Base-by-base conservation (phyloP, 805 yeast species). In the Ogataea methanolica region DNA sequence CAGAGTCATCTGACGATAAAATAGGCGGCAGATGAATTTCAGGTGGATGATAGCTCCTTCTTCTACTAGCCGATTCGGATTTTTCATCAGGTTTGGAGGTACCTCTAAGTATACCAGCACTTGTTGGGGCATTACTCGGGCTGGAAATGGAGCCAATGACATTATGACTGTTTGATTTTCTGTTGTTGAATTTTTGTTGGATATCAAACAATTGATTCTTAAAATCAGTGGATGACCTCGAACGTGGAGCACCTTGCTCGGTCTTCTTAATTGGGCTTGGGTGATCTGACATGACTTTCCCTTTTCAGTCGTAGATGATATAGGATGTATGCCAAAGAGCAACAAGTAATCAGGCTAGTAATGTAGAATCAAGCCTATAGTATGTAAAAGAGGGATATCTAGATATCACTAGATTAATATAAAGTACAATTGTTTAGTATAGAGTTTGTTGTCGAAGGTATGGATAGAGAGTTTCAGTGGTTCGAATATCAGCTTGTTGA, bases 201-300 rank as follows among this genome's bases (percentile, higher is more conserved):
- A 74, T 62, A 45, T 73, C 76, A 21, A 68, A 66, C 9, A 74
- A 59, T 56, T 74, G 78, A 29, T 65, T 58, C 53, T 69, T 70
- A 52, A 72, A 60, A 42, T 70, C 72, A 36, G 62, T 54, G 12
- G 70, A 56, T 5, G 69, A 53, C 16, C 33, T 3, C 14, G 6
- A 36, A 6, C 15, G 33, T 38, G 21, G 16, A 5, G 39, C 17
- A 16, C 11, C 39, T 36, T 36, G 15, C 9, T 12, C 31, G 31
- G 31, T 26, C 31, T 26, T 26, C 40, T 33, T 7, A 33, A 33
- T 33, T 33, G n/a, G 36, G 15, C 17, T 33, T 33, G 36, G 15
- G 9, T 15, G 36, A 15, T 33, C 17, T 33, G 36, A 12, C 36
- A 33, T 33, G 36, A 33, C n/a, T 33, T 37, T 19, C 23, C 21